Base-by-base conservation (phyloP, 345 rosid species). In the Pistacia atlantica region DNA sequence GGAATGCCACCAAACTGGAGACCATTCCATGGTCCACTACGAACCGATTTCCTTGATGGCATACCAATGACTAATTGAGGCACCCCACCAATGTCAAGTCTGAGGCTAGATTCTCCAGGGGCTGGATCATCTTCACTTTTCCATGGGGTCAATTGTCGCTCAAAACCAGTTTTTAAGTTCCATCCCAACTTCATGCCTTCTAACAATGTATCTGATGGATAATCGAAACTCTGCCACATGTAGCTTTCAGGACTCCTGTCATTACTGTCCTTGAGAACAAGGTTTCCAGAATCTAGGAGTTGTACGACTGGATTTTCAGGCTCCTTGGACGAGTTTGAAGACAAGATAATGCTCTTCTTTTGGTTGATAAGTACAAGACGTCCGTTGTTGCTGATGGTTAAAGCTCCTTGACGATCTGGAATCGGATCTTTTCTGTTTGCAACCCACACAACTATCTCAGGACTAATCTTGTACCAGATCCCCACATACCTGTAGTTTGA, bases 141-240 rank as follows among this genome's bases (percentile, higher is more conserved):
- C 92, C 92, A 89, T 0, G 90, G 79, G 13, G 70, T 71, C 25
- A 85, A 5, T 31, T 35, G 31, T 61, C 79, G 38, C 16, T 77
- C 64, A 3, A 58, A 5, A n/a, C 77, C 71, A 0, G 69, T 46
- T 38, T 45, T 20, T 16, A 61, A 70, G 72, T 75, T 76, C 84
- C 73, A 74, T 3, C 92, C 90, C 12, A 87, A 33, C 58, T 81
- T 85, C 92, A 90, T 85, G 52, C 67, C 87, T 0, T 89, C 71
- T 8, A 22, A 0, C 22, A 71, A 5, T n/a, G 31, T 71, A n/a
- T 71, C 48, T 1, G 82, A 56, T 56, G 74, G 52, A 25, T 57
- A 33, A 16, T 56, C 90, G 72, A 90, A 31, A 31, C 33, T 31
- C 33, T 31, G 33, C 33, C 33, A 31, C 33, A 31, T 31, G 3